These are phyloP conservation scores for Didymellaceae sp. DNA, from an alignment of 2,329 filamentous ascomycete species.

Conservation along the genomic window DNA sequence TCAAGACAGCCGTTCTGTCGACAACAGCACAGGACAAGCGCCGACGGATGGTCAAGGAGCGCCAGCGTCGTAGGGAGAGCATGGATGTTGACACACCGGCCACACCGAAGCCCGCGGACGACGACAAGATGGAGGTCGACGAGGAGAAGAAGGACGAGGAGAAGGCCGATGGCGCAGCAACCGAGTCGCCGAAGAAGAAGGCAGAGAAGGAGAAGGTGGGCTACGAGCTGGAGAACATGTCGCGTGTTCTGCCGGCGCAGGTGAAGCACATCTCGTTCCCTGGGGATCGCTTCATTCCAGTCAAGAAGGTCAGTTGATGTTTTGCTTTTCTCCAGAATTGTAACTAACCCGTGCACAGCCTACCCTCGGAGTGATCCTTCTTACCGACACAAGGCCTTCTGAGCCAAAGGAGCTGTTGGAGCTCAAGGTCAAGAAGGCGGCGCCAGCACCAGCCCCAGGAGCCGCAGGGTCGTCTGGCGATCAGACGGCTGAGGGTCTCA, in stretches of 20 bases:
- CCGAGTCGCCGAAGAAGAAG: slow-evolving; percentile 79
- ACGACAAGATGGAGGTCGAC: slow-evolving; percentile 85
- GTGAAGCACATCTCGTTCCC: slow-evolving; percentile 96
- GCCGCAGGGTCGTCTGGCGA: slow-evolving; percentile 47
- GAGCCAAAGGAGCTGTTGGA: slow-evolving; percentile 84
- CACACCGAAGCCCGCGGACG: slow-evolving; percentile 70
- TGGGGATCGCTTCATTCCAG: slow-evolving; percentile 87
- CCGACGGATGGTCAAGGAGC: slow-evolving; percentile 91
- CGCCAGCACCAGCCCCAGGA: slow-evolving; percentile 54
- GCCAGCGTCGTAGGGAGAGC: slow-evolving; percentile 84
- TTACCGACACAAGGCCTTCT: slow-evolving; percentile 80
- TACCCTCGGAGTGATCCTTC: slow-evolving; percentile 90
- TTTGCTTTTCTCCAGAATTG: background rate
- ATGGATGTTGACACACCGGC: slow-evolving; percentile 92
- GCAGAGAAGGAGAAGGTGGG: slow-evolving; percentile 94
- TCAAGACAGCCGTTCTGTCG: slow-evolving; percentile 93
- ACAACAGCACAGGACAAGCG: slow-evolving; percentile 97
- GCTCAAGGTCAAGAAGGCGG: slow-evolving; percentile 85
- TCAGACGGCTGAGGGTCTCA: slow-evolving; percentile 55
- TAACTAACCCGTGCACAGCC: slow-evolving; percentile 62
- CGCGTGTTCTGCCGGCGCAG: slow-evolving; percentile 86
- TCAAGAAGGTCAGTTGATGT: slow-evolving; percentile 73
- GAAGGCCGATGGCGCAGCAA: slow-evolving; percentile 60
- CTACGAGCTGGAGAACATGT: slow-evolving; percentile 97
- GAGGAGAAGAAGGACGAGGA: slow-evolving; percentile 55